These are phyloP conservation scores for Aspergillus arachidicola DNA, from an alignment of 2,329 filamentous ascomycete species.

Conservation along the genomic window DNA sequence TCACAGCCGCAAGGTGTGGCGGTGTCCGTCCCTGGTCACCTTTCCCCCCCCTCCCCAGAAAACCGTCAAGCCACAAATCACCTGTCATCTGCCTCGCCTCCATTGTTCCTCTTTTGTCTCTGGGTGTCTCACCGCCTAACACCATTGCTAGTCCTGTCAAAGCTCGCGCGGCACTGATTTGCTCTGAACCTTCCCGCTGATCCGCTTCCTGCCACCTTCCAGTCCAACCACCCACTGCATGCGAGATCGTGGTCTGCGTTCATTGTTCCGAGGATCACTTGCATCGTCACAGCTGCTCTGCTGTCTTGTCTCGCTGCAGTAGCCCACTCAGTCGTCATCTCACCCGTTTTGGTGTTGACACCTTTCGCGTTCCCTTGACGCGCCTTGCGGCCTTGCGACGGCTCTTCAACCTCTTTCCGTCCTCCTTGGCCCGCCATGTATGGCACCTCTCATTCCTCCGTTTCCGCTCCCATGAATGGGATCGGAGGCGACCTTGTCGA, in stretches of 20 bases:
- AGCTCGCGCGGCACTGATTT: conserved; percentile 28
- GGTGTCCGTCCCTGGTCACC: conserved; percentile 9
- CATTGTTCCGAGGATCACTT: conserved; percentile 23
- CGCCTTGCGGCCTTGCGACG: conserved; percentile 36
- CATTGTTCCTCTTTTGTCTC: background rate
- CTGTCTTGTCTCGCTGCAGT: conserved; percentile 18
- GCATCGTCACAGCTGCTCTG: conserved; percentile 21
- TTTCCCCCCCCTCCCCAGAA: background rate
- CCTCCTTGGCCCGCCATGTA: conserved; percentile 47
- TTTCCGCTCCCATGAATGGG: conserved; percentile 70
- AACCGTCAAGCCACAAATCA: conserved; percentile 15
- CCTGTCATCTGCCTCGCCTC: conserved; percentile 1
- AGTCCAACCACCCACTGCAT: conserved; percentile 34
- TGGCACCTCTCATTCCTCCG: conserved; percentile 50
- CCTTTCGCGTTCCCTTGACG: conserved; percentile 33
- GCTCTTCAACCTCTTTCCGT: conserved; percentile 28
- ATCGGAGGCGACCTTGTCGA: conserved; percentile 57
- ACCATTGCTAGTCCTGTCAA: conserved; percentile 25
- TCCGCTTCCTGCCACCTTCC: conserved; percentile 34
- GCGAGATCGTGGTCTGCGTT: conserved; percentile 28
- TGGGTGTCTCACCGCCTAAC: conserved; percentile 26
- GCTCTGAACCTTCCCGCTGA: conserved; percentile 32
- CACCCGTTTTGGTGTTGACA: conserved; percentile 19
- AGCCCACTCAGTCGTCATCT: conserved; percentile 20
- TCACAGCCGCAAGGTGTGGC: conserved; percentile 17